Evolutionary conservation across 192 early-diverging fungal species (phyloP), one percentile per base, ranked within the genome.

Genomic region (Dissophora globulifera): DNA sequence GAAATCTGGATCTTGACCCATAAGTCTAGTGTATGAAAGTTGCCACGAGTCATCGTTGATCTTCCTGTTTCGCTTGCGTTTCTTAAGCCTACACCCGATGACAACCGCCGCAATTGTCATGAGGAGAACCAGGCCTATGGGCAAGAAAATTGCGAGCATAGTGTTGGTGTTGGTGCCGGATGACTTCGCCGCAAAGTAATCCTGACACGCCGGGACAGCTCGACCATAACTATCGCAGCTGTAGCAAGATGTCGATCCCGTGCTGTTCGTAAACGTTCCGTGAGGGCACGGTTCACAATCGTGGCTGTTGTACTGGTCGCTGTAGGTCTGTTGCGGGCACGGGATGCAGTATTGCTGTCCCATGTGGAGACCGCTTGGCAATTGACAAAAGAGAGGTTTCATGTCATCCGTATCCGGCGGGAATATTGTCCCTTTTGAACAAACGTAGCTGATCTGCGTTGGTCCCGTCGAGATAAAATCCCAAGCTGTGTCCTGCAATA

Each of bases 11-110:
- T n/a, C n/a, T n/a, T n/a, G n/a, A n/a, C n/a, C n/a, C n/a, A n/a
- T n/a, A n/a, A n/a, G n/a, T n/a, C n/a, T n/a, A n/a, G n/a, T n/a
- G n/a, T n/a, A n/a, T n/a, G n/a, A n/a, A n/a, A 76, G 58, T 32
- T 61, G 58, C 72, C 72, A 76, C 19, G 72, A 76, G 40, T 76
- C 72, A 32, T 76, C 72, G 0, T 42, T 20, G 13, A 76, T 51
- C 13, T 64, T 56, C 7, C 50, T 52, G 2, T 50, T 58, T 8
- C 59, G 63, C n/a, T 49, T 66, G 3, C 64, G 56, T 20, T 29
- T 76, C 5, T 58, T 56, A 26, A 35, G 63, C n/a, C 25, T 16
- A 45, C 35, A 62, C 17, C 49, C 11, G 17, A 61, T 11, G 7
- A 49, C 4, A 1, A 40, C 35, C 1, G 25, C 51, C 23, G 46